Percentiles rank a stretch among this genome's conserved stretches.
phyloP scores from a whole-genome alignment of 257 asterid species.

The Capsicum baccatum region DNA sequence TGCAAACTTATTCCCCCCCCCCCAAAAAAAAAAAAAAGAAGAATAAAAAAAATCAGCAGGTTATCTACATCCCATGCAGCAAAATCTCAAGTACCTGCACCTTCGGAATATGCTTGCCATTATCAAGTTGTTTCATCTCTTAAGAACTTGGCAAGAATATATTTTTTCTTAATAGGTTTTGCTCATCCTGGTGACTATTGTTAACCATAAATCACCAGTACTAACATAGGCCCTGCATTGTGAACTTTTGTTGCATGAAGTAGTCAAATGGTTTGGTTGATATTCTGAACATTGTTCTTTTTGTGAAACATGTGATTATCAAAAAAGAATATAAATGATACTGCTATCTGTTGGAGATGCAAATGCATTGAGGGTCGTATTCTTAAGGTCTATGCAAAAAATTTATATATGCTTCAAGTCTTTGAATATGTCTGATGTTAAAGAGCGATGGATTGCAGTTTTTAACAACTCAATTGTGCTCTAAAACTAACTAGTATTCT shows the following conservation, averaged over 20 bases:
- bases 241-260: neutral
- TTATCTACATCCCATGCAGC: neutral
- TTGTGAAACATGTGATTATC: slow-evolving; percentile 13
- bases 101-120: slow-evolving; percentile 13
- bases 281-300: neutral
- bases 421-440: neutral
- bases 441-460: neutral
- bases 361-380: neutral
- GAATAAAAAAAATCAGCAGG: neutral
- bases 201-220: neutral
- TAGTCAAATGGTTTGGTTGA: neutral
- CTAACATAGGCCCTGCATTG: neutral
- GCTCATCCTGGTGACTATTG: neutral
- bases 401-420: neutral
- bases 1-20: neutral
- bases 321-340: neutral
- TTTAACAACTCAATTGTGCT: neutral
- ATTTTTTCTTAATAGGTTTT: neutral
- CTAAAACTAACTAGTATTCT: neutral
- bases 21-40: too few species aligned
- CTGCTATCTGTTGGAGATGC: slow-evolving; percentile 15
- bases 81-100: slow-evolving; percentile 5
- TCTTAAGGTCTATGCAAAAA: neutral
- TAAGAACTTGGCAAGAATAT: neutral
- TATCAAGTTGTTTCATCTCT: slow-evolving; percentile 5